A percentile compares a stretch with the other conserved stretches of the same genome.
Conservation (phyloP, 1,284 basidiomycete species). For the Cutaneotrichosporon mucoides region DNA sequence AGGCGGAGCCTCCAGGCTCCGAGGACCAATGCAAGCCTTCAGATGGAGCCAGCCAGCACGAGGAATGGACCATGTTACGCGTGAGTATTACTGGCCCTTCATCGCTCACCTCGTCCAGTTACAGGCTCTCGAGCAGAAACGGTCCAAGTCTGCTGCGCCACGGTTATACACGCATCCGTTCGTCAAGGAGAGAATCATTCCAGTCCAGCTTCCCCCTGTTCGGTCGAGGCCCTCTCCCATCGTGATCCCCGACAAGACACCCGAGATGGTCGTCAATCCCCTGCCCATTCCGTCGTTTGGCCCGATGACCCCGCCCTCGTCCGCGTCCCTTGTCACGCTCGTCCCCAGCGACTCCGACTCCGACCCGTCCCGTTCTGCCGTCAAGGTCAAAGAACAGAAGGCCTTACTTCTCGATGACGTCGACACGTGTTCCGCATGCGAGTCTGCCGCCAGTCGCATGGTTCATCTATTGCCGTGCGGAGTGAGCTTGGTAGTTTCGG, state of each 20-base stretch:
- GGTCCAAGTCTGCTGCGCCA: not conserved
- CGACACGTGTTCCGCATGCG: conserved; percentile 1
- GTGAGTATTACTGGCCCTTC: not conserved
- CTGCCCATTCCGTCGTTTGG: not conserved
- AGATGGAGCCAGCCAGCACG: not conserved
- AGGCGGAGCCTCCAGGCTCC: too few relatives aligned
- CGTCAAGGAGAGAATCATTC: not conserved
- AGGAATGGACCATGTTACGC: not conserved
- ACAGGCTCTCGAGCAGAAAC: not conserved
- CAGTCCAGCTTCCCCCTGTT: not conserved
- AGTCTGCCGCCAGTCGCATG: not conserved
- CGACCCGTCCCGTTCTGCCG: too few relatives aligned
- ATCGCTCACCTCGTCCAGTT: not conserved
- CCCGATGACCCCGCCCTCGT: not conserved
- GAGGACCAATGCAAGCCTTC: too few relatives aligned
- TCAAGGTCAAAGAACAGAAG: too few relatives aligned
- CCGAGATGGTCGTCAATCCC: not conserved
- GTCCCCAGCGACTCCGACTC: not conserved
- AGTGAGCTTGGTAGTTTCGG: not conserved
- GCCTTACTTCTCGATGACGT: too few relatives aligned
- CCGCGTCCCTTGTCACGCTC: not conserved
- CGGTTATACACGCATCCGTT: not conserved
- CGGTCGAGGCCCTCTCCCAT: not conserved
- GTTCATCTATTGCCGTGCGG: conserved; percentile 4
- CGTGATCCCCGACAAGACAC: not conserved